phyloP scores from a whole-genome alignment of 495 filamentous ascomycete genomes.

The Halenospora varia region DNA sequence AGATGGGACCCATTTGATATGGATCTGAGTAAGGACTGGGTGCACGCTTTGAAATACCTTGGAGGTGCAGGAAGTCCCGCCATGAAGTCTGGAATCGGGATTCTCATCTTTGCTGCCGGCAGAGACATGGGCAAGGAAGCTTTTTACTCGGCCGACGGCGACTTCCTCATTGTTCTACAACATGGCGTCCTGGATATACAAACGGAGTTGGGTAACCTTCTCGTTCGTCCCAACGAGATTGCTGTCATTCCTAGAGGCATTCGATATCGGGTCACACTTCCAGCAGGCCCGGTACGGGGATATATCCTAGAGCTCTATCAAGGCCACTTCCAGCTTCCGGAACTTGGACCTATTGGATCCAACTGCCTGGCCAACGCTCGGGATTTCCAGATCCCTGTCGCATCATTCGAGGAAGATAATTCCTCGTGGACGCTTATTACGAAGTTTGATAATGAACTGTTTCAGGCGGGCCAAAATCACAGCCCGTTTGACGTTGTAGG shows the following conservation, averaged over 20 bases:
- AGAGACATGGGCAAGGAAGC: slow-evolving; percentile 72
- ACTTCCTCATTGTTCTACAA: slow-evolving; percentile 81
- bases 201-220: slow-evolving; percentile 75
- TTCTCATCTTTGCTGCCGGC: slow-evolving; percentile 77
- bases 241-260: slow-evolving; percentile 85
- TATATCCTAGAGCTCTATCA: slow-evolving; percentile 88
- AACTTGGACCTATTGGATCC: slow-evolving; percentile 84
- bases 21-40: slow-evolving; percentile 61
- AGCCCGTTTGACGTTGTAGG: slow-evolving; percentile 79
- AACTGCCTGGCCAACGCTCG: slow-evolving; percentile 83
- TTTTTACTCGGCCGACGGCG: slow-evolving; percentile 86
- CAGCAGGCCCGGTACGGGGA: slow-evolving; percentile 48
- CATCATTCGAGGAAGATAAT: slow-evolving; percentile 63
- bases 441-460: slow-evolving; percentile 79
- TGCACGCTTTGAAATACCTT: slow-evolving; percentile 69
- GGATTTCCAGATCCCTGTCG: slow-evolving; percentile 84
- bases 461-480: slow-evolving; percentile 65
- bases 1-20: slow-evolving; percentile 89
- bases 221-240: slow-evolving; percentile 91
- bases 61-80: slow-evolving; percentile 82
- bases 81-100: slow-evolving; percentile 74
- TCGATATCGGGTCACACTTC: slow-evolving; percentile 69
- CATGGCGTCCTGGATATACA: slow-evolving; percentile 81
- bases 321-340: slow-evolving; percentile 78
- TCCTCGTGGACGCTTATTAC: slow-evolving; percentile 57